phyloP scores from a whole-genome alignment of 192 early-diverging fungal species.

The Lobosporangium transversale region DNA sequence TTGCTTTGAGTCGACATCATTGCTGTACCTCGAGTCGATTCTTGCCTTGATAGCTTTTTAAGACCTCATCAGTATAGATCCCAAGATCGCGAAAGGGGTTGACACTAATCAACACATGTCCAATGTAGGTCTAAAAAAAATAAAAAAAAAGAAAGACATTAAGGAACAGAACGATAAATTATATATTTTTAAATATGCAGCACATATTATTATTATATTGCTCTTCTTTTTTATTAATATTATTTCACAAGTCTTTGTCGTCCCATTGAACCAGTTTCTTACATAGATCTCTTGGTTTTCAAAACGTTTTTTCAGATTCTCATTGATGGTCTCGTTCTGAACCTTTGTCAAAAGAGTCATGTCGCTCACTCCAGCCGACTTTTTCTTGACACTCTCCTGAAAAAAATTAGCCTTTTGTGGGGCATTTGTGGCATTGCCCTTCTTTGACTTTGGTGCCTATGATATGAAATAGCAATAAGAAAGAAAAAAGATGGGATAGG shows the following conservation, averaged over 20 bases:
- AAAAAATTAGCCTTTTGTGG: constrained; percentile 55
- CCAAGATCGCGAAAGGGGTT: constrained; percentile 97
- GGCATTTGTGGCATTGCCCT: constrained; percentile 39
- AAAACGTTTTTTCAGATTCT: constrained; percentile 92
- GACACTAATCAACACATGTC: constrained; percentile 88
- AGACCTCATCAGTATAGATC: constrained; percentile 92
- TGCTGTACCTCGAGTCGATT: constrained; percentile 80
- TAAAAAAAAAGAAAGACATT: not conserved
- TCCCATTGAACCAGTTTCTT: too few relatives aligned
- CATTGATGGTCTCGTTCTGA: constrained; percentile 94
- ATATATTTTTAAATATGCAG: too few relatives aligned
- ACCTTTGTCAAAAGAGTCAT: constrained; percentile 95
- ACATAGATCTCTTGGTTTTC: constrained; percentile 90
- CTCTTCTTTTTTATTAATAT: too few relatives aligned
- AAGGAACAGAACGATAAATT: too few relatives aligned
- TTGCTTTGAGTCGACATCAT: too few relatives aligned
- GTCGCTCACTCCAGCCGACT: constrained; percentile 84
- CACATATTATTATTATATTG: too few relatives aligned
- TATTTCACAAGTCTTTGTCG: too few relatives aligned
- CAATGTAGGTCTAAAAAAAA: constrained; percentile 89
- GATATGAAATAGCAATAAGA: not conserved
- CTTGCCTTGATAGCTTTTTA: constrained; percentile 87
- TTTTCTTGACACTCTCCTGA: constrained; percentile 77
- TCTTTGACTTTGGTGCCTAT: constrained; percentile 51
- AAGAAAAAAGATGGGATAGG: not conserved